Evolutionary conservation across 106 monocot species (phyloP).

Genomic region (Apostasia shenzhenica): DNA sequence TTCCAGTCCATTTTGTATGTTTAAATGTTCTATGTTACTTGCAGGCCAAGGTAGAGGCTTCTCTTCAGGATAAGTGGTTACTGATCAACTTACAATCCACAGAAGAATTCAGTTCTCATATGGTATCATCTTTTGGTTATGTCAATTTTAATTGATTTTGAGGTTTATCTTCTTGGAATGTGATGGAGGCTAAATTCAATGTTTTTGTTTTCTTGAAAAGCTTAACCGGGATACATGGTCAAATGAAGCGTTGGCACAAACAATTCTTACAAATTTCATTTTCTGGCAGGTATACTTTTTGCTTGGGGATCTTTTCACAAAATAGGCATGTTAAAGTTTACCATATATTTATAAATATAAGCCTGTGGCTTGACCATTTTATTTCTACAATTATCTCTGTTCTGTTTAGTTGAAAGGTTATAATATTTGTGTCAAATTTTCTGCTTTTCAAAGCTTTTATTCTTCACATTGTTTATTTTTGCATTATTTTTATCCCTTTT

Average conservation of each 20-base stretch:
- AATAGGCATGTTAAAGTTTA: not conserved
- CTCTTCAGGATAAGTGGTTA: constrained; percentile 79
- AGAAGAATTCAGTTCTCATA: constrained; percentile 90
- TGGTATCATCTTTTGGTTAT: constrained; percentile 34
- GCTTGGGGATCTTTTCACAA: not conserved
- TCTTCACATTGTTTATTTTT: no score
- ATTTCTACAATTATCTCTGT: not conserved
- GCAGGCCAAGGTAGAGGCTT: constrained; percentile 81
- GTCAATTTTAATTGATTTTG: constrained; percentile 1
- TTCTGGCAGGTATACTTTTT: constrained; percentile 86
- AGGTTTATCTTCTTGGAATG: not conserved
- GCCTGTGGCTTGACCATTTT: not conserved
- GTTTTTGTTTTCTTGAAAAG: constrained; percentile 29
- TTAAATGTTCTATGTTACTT: not conserved
- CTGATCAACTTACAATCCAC: constrained; percentile 86
- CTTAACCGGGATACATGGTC: constrained; percentile 92
- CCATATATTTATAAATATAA: not conserved
- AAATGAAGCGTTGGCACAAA: constrained; percentile 87
- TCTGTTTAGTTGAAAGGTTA: no score
- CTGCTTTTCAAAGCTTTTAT: no score
- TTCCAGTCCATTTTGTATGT: no score
- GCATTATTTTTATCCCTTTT: no score
- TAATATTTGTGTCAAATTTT: no score
- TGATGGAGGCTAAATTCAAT: constrained; percentile 3
- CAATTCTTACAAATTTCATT: constrained; percentile 82